Conservation (phyloP, 1,284 basidiomycete species). For the Cutaneotrichosporon mucoides region DNA sequence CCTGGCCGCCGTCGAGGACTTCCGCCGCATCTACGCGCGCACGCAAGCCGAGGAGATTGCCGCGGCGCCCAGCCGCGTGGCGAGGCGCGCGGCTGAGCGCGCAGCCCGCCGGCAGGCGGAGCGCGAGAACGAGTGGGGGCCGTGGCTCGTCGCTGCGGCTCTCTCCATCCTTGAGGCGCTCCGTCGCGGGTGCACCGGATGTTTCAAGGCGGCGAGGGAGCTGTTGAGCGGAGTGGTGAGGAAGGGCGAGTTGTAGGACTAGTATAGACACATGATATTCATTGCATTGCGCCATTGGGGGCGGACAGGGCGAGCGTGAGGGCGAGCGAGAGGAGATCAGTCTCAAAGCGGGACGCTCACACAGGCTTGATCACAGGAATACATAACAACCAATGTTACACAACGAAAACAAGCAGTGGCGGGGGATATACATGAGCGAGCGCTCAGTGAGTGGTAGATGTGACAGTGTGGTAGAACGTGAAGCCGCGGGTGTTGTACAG, state of each 20-base stretch:
- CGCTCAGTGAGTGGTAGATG: too few relatives aligned
- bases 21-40: conserved; percentile 73
- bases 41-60: conserved; percentile 37
- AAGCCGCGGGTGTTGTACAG: too few relatives aligned
- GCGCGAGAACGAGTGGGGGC: background rate
- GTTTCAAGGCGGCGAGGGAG: conserved; percentile 10
- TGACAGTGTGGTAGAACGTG: too few relatives aligned
- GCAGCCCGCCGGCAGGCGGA: background rate
- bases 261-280: background rate
- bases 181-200: conserved; percentile 21
- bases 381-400: background rate
- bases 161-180: conserved; percentile 17
- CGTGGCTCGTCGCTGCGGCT: background rate
- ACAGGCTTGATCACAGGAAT: background rate
- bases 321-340: too few relatives aligned
- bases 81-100: background rate
- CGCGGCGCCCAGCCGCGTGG: background rate
- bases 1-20: conserved; percentile 71
- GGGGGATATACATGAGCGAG: background rate
- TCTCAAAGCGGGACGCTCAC: too few relatives aligned
- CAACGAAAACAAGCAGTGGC: background rate
- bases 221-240: background rate
- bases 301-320: too few relatives aligned
- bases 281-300: background rate
- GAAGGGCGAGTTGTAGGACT: conserved; percentile 10